Percentiles rank a stretch among this genome's conserved stretches.
Evolutionary conservation across 805 yeast species (phyloP).

Genomic region (Hanseniaspora pseudoguilliermondii): DNA sequence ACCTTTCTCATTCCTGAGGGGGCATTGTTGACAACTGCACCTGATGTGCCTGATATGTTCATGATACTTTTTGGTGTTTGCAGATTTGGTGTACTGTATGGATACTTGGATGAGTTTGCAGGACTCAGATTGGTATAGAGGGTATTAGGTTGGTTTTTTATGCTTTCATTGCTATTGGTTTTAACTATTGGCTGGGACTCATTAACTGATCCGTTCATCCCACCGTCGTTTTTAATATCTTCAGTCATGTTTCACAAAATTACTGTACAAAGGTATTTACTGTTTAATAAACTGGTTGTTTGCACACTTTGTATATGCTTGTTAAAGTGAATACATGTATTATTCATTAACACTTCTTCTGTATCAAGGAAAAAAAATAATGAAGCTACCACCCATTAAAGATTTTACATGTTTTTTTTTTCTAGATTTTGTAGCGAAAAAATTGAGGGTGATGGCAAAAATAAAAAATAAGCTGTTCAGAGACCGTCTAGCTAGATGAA

Average conservation of each 20-base stretch:
- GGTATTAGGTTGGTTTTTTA: neutral
- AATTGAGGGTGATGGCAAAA: too few relatives aligned
- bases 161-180: neutral
- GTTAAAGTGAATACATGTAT: too few relatives aligned
- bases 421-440: too few relatives aligned
- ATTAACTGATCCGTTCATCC: conserved; percentile 3
- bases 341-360: too few relatives aligned
- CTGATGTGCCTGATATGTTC: conserved; percentile 26
- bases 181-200: neutral
- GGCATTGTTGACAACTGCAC: conserved; percentile 26
- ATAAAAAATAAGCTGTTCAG: too few relatives aligned
- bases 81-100: conserved; percentile 16
- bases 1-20: conserved; percentile 26
- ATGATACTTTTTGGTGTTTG: conserved; percentile 25
- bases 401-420: too few relatives aligned
- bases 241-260: neutral
- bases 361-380: too few relatives aligned
- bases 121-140: neutral
- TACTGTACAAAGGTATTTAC: neutral
- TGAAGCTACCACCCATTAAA: too few relatives aligned
- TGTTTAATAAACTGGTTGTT: neutral
- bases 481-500: too few relatives aligned
- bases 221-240: neutral
- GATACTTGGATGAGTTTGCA: conserved; percentile 16
- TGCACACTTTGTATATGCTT: neutral